A percentile compares a stretch with the other conserved stretches of the same genome.
phyloP scores from a whole-genome alignment of 1,284 basidiomycete species.

The Coniferiporia weirii region DNA sequence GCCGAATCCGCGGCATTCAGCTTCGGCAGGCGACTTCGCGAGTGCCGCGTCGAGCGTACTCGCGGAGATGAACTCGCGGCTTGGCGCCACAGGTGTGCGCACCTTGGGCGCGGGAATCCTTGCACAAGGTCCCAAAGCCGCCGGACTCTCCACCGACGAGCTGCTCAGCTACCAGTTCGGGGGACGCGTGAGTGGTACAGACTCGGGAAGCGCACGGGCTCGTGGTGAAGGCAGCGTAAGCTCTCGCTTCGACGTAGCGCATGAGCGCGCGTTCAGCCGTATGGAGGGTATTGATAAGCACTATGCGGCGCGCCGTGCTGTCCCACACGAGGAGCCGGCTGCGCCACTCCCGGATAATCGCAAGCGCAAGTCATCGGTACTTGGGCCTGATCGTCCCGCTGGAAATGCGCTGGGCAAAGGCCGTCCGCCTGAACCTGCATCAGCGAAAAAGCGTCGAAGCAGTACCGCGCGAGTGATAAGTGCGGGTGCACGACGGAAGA shows the following conservation, averaged over 20 bases:
- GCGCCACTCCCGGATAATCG: slow-evolving; percentile 17
- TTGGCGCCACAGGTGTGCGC: slow-evolving; percentile 43
- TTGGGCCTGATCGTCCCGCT: neutral
- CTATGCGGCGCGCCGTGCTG: slow-evolving; percentile 45
- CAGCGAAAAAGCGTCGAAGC: slow-evolving; percentile 30
- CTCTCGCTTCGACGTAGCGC: slow-evolving; percentile 53
- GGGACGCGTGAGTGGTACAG: slow-evolving; percentile 19
- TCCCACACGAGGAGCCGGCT: slow-evolving; percentile 17
- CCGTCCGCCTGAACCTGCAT: slow-evolving; percentile 22
- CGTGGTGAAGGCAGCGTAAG: slow-evolving; percentile 24
- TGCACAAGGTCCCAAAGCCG: slow-evolving; percentile 1
- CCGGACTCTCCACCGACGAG: slow-evolving; percentile 30
- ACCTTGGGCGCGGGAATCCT: slow-evolving; percentile 35
- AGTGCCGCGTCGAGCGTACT: slow-evolving; percentile 53
- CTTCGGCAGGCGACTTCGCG: slow-evolving; percentile 58
- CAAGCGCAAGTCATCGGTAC: slow-evolving; percentile 25
- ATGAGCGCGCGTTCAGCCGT: slow-evolving; percentile 60
- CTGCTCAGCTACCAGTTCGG: slow-evolving; percentile 14
- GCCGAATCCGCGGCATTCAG: slow-evolving; percentile 52
- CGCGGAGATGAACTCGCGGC: slow-evolving; percentile 72
- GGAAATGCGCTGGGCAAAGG: slow-evolving; percentile 25
- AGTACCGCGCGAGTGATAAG: slow-evolving; percentile 45
- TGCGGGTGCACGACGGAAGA: slow-evolving; percentile 39
- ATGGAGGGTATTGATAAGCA: slow-evolving; percentile 72
- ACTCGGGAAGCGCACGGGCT: neutral